Evolutionary conservation across 129 eudicot genomes (phyloP).

Genomic region (Chrysanthemum lavandulifolium): DNA sequence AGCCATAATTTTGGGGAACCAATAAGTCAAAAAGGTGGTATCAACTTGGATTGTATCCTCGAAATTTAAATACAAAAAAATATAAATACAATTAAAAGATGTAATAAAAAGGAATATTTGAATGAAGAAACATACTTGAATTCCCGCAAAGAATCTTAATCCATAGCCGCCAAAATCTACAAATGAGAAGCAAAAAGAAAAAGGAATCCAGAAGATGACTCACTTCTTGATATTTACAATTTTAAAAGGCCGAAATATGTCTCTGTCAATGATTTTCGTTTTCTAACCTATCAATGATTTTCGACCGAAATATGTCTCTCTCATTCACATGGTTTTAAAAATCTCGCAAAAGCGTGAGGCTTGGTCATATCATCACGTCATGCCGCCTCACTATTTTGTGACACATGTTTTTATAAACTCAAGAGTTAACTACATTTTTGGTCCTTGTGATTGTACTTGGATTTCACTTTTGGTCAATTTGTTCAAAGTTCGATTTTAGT

Average conservation of each 20-base stretch:
- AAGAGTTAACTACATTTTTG: too few relatives aligned
- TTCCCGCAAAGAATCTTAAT: slow-evolving; percentile 43
- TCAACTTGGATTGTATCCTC: slow-evolving; percentile 10
- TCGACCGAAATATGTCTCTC: too few relatives aligned
- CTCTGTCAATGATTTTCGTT: too few relatives aligned
- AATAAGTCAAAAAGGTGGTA: slow-evolving; percentile 29
- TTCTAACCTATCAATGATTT: not conserved
- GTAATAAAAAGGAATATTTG: slow-evolving; percentile 23
- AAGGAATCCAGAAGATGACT: not conserved
- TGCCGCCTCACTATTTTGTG: too few relatives aligned
- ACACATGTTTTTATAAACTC: too few relatives aligned
- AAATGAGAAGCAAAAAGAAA: slow-evolving; percentile 13
- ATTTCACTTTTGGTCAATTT: too few relatives aligned
- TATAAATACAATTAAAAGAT: not conserved
- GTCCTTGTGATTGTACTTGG: too few relatives aligned
- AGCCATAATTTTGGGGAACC: slow-evolving; percentile 26
- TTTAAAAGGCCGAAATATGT: too few relatives aligned
- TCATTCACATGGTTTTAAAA: too few relatives aligned
- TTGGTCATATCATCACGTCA: too few relatives aligned
- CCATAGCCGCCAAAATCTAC: slow-evolving; percentile 37
- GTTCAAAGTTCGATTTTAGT: too few relatives aligned
- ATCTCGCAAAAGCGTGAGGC: too few relatives aligned
- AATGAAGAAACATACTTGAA: slow-evolving; percentile 34
- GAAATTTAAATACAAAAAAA: not conserved
- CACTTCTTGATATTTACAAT: slow-evolving; percentile 16